Evolutionary conservation across 2,329 filamentous ascomycete species (phyloP), one percentile per base, ranked within the genome.

Genomic region (Cercospora brassicicola): DNA sequence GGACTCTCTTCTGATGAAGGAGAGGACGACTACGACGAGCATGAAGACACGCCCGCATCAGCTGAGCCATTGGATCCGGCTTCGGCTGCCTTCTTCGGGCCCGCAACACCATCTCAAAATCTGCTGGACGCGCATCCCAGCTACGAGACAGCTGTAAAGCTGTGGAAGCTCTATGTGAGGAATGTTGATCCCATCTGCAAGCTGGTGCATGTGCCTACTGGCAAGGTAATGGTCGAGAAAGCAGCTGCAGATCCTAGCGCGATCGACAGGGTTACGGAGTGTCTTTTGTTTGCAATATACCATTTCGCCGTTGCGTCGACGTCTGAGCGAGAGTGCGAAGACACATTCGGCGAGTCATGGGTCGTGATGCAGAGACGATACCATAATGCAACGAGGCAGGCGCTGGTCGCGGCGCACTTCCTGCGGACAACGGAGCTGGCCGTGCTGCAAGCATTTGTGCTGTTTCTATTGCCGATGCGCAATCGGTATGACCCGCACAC

Each of bases 171-270:
- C 5, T 93, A 88, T 75, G 84, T 88, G 65, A 87, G 90, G 69
- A 92, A 91, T 66, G 89, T 93, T 4, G 89, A 93, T 70, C 89
- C 90, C 0, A 79, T 92, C 10, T 82, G 90, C 71, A 92, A 91
- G 76, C 81, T 92, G n/a, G 74, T 92, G 9, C 91, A 93, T 76
- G 81, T 89, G 0, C 90, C 90, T 0, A 75, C 76, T 1, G 28
- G 76, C 86, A 15, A 78, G 77, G 39, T 84, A 8, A 87, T 88
- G 5, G 85, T 89, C 76, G 86, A 87, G 64, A 70, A 70, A 42
- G 69, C 69, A 20, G 72, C 75, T 6, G 65, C 73, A 4, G 72
- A 77, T 39, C 84, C 84, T 28, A 80, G 86, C 3, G 84, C 90
- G 39, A 84, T 87, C 20, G 83, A 88, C 10, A 84, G 88, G 6